Conservation (phyloP, 2,329 filamentous ascomycete genomes). For the Hypoxylon sp. region DNA sequence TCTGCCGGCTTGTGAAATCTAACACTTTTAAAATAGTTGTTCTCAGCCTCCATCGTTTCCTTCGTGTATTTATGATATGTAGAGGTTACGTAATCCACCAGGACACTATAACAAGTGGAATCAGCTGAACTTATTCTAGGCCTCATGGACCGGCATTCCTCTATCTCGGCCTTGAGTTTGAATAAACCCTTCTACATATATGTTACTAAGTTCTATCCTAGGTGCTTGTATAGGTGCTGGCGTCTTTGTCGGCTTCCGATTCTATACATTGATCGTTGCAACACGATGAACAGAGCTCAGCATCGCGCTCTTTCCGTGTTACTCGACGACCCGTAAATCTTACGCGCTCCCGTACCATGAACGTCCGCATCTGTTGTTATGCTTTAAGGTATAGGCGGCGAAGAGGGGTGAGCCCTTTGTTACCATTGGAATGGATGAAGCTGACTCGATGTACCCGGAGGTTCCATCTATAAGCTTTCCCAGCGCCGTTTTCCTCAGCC, state of each 20-base stretch:
- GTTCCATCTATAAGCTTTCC: too few species aligned
- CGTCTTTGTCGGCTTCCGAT: not conserved
- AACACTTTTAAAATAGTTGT: not conserved
- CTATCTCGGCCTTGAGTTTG: not conserved
- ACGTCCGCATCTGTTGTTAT: conserved; percentile 33
- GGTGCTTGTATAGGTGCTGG: not conserved
- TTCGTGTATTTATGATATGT: not conserved
- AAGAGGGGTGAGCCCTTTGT: too few species aligned
- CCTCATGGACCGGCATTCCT: not conserved
- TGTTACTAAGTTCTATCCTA: not conserved
- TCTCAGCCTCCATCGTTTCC: not conserved
- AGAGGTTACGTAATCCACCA: not conserved
- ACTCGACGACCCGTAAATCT: not conserved
- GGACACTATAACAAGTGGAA: not conserved
- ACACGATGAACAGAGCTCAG: not conserved
- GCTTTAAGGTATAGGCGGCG: conserved; percentile 5
- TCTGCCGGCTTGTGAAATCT: too few species aligned
- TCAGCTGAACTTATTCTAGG: not conserved
- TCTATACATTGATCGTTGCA: conserved; percentile 1
- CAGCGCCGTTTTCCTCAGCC: too few species aligned
- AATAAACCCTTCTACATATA: not conserved
- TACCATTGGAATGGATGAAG: too few species aligned
- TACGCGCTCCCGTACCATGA: conserved; percentile 16
- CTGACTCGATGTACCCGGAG: too few species aligned
- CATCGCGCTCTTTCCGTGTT: not conserved